A percentile compares a stretch with the other conserved stretches of the same genome.
Evolutionary conservation across 441 rosid genomes (phyloP).

Genomic region (Adansonia rubrostipa): DNA sequence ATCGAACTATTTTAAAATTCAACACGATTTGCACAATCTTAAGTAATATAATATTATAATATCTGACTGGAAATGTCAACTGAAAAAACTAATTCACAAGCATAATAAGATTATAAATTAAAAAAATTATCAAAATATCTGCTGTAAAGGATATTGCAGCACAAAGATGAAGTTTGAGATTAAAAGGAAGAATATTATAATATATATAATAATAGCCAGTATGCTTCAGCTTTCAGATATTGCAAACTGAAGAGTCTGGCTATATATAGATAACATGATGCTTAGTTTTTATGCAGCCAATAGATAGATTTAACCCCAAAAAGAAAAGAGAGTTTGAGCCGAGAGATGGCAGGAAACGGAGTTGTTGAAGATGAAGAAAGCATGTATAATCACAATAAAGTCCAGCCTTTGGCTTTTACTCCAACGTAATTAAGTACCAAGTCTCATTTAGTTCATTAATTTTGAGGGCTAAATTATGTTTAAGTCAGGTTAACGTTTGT

Average conservation of each 20-base stretch:
- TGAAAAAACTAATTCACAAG: not conserved
- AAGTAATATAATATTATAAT: not conserved
- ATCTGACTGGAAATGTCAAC: not conserved
- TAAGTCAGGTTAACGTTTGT: not conserved
- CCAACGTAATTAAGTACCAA: slow-evolving; percentile 35
- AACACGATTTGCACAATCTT: not conserved
- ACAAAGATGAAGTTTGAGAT: not conserved
- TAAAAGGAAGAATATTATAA: not conserved
- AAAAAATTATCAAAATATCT: not conserved
- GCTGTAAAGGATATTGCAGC: not conserved
- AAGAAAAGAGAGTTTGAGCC: not conserved
- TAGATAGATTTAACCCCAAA: not conserved
- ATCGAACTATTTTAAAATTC: not conserved
- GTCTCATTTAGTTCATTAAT: not conserved
- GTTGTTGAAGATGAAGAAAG: slow-evolving; percentile 42
- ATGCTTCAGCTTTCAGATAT: not conserved
- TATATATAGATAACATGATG: not conserved
- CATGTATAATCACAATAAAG: slow-evolving; percentile 34
- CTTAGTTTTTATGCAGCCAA: not conserved
- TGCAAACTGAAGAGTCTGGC: not conserved
- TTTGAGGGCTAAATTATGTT: not conserved
- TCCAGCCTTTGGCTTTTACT: slow-evolving; percentile 45
- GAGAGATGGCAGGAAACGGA: slow-evolving; percentile 37
- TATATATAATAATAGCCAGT: not conserved
- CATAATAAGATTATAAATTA: not conserved